Evolutionary conservation across 495 filamentous ascomycete genomes (phyloP), one percentile per base, ranked within the genome.

Genomic region (Entonaema liquescens): DNA sequence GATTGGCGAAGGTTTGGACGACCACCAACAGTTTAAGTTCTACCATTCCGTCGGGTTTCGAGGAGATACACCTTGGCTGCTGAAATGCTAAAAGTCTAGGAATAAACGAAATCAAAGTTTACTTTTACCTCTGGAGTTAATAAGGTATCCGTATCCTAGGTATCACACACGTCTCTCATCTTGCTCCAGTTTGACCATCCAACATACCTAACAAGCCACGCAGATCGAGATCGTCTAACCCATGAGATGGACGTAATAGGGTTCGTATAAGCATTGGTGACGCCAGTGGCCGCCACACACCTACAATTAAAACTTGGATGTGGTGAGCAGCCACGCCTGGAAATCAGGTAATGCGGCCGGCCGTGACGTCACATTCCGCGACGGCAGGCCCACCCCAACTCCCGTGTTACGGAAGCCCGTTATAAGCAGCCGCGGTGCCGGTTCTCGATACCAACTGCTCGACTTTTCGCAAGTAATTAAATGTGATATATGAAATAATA

Each of bases 351-450:
- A 47, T 56, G 54, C 61, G 52, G 21, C 62, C 59, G 57, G 54
- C 65, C 21, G 59, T 76, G 74, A 76, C 72, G 74, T 76, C 74
- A 76, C 69, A 63, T 63, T 28, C 61, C 58, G 68, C 74, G 65
- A 49, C 62, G 36, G 60, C 26, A 49, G 3, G 33, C 13, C 59
- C 42, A 49, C 54, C 26, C 61, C 49, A 58, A 58, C 36, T 35
- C 59, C 63, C 50, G 65, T 73, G 42, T 60, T 49, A 65, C 59
- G 59, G 70, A 49, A 33, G 26, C 59, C 65, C 60, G 60, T 73
- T 69, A 62, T 65, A 68, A 65, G 38, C 31, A 53, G 29, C 35
- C 35, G 8, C 65, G 55, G 57, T 38, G 70, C 59, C 70, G 70
- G 65, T 25, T 50, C 7, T 36, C 7, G 19, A 21, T n/a, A 5